Percentiles rank a stretch among this genome's conserved stretches.
phyloP scores from a whole-genome alignment of 192 early-diverging fungal genomes.

The Allomyces macrogynus region DNA sequence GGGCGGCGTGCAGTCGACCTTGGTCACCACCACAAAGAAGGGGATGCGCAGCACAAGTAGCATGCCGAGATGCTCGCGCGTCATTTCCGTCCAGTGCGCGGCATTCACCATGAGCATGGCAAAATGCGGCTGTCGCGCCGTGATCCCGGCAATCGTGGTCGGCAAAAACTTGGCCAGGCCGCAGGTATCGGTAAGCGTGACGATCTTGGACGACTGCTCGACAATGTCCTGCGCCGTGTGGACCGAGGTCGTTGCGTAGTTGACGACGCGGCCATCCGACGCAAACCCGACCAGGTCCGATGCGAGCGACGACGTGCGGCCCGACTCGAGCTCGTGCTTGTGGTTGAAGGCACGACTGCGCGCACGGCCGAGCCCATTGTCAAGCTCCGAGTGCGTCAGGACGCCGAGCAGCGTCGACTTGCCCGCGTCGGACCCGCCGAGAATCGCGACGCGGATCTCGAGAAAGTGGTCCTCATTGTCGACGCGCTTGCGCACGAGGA shows the following conservation, averaged over 20 bases:
- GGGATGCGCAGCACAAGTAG: conserved; percentile 61
- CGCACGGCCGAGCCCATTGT: conserved; percentile 71
- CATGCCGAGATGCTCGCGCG: conserved; percentile 57
- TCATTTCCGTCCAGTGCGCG: conserved; percentile 39
- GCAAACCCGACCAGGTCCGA: conserved; percentile 73
- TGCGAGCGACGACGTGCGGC: conserved; percentile 75
- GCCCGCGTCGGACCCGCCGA: conserved; percentile 59
- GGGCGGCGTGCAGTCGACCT: conserved; percentile 49
- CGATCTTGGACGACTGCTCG: conserved; percentile 45
- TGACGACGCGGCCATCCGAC: conserved; percentile 42
- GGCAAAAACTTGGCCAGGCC: conserved; percentile 74
- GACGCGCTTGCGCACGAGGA: conserved; percentile 40
- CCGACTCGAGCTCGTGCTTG: conserved; percentile 75
- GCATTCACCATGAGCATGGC: conserved; percentile 63
- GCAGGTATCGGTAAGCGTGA: conserved; percentile 74
- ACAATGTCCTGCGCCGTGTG: conserved; percentile 66
- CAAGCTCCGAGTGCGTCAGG: conserved; percentile 56
- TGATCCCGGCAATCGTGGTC: conserved; percentile 74
- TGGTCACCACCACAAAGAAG: conserved; percentile 66
- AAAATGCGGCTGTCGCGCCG: conserved; percentile 69
- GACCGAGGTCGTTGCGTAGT: conserved; percentile 44
- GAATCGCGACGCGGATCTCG: conserved; percentile 62
- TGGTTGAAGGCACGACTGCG: conserved; percentile 69
- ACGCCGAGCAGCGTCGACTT: conserved; percentile 74
- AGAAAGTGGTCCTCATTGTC: conserved; percentile 38